Conservation (phyloP, 108 stramenopile genomes). For the Cylindrotheca closterium region DNA sequence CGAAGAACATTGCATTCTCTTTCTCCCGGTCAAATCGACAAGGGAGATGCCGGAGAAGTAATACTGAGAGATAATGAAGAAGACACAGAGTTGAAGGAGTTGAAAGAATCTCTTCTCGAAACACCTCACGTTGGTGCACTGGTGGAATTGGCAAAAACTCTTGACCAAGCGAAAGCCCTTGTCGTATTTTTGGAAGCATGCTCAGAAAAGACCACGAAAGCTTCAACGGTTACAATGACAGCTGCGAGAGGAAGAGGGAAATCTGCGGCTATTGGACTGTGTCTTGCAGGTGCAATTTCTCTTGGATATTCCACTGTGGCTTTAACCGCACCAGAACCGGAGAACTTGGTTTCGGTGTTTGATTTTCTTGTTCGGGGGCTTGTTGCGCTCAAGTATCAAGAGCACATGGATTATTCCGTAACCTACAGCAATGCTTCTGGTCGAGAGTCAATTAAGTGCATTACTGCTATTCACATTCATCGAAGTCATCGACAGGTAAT, state of each 20-base stretch:
- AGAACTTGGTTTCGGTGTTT: constrained; percentile 96
- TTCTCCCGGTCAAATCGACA: constrained; percentile 31
- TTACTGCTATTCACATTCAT: constrained; percentile 86
- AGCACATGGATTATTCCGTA: constrained; percentile 95
- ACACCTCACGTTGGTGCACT: constrained; percentile 93
- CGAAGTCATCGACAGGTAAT: constrained; percentile 90
- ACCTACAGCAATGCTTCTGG: constrained; percentile 77
- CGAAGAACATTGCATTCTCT: constrained; percentile 50
- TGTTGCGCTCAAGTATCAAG: constrained; percentile 93
- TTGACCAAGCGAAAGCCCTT: constrained; percentile 95
- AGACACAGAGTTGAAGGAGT: constrained; percentile 68
- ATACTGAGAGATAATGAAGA: constrained; percentile 53
- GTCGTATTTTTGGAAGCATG: constrained; percentile 94
- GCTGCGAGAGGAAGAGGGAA: constrained; percentile 97
- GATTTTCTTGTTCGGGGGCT: constrained; percentile 94
- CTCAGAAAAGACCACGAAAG: constrained; percentile 68
- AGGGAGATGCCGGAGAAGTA: constrained; percentile 66
- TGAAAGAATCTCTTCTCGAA: constrained; percentile 89
- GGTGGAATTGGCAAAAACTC: constrained; percentile 88
- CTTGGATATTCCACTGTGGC: constrained; percentile 93
- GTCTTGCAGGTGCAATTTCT: constrained; percentile 94
- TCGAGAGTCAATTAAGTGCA: constrained; percentile 82
- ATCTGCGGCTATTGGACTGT: constrained; percentile 97
- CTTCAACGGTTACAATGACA: constrained; percentile 75
- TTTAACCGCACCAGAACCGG: constrained; percentile 97